Evolutionary conservation across 1,284 basidiomycete species (phyloP).

Genomic region (Bjerkandera adusta): DNA sequence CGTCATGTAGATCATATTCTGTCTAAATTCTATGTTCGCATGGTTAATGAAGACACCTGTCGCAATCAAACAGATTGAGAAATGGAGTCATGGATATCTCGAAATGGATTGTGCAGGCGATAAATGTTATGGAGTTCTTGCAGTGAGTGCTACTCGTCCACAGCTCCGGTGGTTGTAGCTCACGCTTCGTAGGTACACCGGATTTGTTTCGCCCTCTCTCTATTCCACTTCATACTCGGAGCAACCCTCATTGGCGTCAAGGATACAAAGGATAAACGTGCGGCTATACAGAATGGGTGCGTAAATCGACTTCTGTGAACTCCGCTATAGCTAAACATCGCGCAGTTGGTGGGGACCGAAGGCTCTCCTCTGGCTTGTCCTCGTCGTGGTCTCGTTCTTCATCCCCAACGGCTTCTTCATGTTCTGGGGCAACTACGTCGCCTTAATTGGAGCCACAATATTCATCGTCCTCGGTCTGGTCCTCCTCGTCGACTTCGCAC

Average conservation of each 20-base stretch:
- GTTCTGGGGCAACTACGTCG: conserved; percentile 93
- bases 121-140: conserved; percentile 95
- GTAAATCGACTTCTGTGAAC: conserved; percentile 20
- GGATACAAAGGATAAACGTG: conserved; percentile 88
- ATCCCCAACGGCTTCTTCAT: conserved; percentile 95
- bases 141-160: conserved; percentile 51
- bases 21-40: conserved; percentile 92
- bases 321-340: background rate
- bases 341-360: conserved; percentile 98
- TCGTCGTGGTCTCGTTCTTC: conserved; percentile 84
- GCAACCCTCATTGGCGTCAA: conserved; percentile 81
- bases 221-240: conserved; percentile 88
- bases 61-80: conserved; percentile 86
- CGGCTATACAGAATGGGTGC: conserved; percentile 95
- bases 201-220: conserved; percentile 91
- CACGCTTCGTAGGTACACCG: conserved; percentile 74
- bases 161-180: background rate
- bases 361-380: conserved; percentile 79
- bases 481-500: conserved; percentile 97
- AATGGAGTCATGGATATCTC: conserved; percentile 95
- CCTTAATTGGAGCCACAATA: conserved; percentile 87
- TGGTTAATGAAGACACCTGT: conserved; percentile 95
- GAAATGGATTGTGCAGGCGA: conserved; percentile 95
- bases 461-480: conserved; percentile 98
- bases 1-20: conserved; percentile 83